A percentile compares a stretch with the other conserved stretches of the same genome.
Evolutionary conservation across 306 rosid species (phyloP).

Genomic region (Pyrus betulifolia): DNA sequence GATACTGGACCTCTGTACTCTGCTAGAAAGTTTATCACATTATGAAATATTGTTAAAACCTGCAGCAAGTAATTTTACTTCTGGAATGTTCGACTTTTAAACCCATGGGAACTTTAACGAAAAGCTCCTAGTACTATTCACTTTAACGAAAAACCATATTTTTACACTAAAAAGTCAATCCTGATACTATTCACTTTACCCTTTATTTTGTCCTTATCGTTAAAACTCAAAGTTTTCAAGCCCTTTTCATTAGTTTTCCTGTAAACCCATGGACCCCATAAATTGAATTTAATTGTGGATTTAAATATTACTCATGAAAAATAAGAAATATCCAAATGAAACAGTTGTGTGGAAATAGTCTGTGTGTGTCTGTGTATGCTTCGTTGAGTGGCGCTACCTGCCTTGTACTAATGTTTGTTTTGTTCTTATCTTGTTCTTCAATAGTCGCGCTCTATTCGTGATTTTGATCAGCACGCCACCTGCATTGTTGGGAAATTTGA

Average conservation of each 20-base stretch:
- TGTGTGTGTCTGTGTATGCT: not conserved
- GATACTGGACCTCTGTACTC: not conserved
- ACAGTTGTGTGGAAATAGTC: not conserved
- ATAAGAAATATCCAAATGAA: not conserved
- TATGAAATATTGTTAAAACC: not conserved
- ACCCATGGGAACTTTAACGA: not conserved
- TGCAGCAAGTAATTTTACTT: not conserved
- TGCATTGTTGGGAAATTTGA: slow-evolving; percentile 80
- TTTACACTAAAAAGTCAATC: no score
- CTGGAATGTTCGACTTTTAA: not conserved
- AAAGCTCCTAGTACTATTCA: no score
- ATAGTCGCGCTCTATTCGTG: slow-evolving; percentile 81
- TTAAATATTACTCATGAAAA: not conserved
- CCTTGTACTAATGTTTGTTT: slow-evolving; percentile 6
- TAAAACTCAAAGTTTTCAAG: no score
- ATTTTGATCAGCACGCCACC: slow-evolving; percentile 85
- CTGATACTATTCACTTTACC: no score
- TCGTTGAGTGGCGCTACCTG: not conserved
- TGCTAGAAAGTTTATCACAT: not conserved
- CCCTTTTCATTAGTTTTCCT: no score
- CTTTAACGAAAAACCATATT: no score
- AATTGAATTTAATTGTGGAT: not conserved
- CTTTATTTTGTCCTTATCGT: no score
- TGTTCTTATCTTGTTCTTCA: slow-evolving; percentile 23
- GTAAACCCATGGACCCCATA: not conserved